A percentile compares a stretch with the other conserved stretches of the same genome.
These are phyloP conservation scores for Volvox reticuliferus DNA, from an alignment of 139 green algal genomes.

Conservation along the genomic window DNA sequence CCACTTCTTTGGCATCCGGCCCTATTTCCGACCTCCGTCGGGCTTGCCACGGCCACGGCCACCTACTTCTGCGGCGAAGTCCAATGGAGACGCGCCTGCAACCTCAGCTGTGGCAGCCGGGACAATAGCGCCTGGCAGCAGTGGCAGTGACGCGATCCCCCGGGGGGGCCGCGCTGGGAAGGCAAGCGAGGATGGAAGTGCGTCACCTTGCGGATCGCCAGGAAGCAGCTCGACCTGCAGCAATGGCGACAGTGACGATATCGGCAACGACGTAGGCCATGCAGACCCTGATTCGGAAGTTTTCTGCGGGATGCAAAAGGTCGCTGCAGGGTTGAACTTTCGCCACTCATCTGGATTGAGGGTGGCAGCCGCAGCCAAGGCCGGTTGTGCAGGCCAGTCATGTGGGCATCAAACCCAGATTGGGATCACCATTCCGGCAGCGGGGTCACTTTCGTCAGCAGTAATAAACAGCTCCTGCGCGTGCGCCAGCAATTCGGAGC, in stretches of 20 bases:
- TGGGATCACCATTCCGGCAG: neutral
- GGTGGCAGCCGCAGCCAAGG: neutral
- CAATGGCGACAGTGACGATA: conserved; percentile 12
- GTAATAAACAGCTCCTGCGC: neutral
- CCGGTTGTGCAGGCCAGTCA: neutral
- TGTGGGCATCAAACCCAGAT: neutral
- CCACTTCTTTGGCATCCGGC: conserved; percentile 28
- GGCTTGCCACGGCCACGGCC: conserved; percentile 1
- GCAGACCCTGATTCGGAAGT: neutral
- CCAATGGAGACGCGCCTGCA: no score
- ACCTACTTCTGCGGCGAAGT: neutral
- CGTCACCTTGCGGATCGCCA: neutral
- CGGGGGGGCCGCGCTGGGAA: neutral
- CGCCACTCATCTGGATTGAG: neutral
- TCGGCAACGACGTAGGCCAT: neutral
- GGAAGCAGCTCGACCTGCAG: conserved; percentile 12
- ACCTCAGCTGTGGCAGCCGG: neutral
- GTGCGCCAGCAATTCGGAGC: neutral
- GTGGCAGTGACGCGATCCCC: neutral
- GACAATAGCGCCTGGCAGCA: neutral
- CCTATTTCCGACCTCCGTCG: neutral
- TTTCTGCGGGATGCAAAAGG: neutral
- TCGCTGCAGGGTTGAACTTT: neutral
- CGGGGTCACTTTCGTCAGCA: neutral
- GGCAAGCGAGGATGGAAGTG: neutral